These are phyloP conservation scores for Paralagenidium karlingii DNA, from an alignment of 352 stramenopile species.

Conservation along the genomic window DNA sequence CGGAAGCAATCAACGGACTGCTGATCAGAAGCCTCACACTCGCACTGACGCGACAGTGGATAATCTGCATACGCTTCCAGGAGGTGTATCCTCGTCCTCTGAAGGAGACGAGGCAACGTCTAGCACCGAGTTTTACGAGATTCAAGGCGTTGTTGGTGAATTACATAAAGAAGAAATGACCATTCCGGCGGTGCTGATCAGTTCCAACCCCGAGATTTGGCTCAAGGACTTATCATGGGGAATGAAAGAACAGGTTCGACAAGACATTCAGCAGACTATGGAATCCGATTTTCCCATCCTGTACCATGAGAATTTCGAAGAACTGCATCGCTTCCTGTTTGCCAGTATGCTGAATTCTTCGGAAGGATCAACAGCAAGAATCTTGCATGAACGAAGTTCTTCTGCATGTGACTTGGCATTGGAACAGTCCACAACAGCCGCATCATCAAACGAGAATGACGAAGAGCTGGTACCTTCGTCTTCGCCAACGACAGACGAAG, in stretches of 20 bases:
- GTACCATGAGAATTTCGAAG: constrained; percentile 34
- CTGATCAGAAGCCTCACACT: too few species aligned
- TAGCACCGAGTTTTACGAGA: constrained; percentile 15
- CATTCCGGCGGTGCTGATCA: constrained; percentile 27
- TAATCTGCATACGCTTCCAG: not conserved
- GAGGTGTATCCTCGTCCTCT: too few species aligned
- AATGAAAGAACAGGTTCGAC: constrained; percentile 21
- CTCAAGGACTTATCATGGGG: constrained; percentile 41
- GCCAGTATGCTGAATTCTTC: too few species aligned
- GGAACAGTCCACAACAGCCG: too few species aligned
- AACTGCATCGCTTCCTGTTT: too few species aligned
- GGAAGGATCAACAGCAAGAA: too few species aligned
- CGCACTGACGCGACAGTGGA: not conserved
- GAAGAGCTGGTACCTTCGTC: too few species aligned
- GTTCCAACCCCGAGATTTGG: constrained; percentile 39
- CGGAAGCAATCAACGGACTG: too few species aligned
- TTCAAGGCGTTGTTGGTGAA: constrained; percentile 21
- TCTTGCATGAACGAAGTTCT: too few species aligned
- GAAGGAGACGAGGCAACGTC: constrained; percentile 4
- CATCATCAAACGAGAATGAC: too few species aligned
- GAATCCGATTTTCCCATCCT: constrained; percentile 17
- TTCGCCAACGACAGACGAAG: too few species aligned
- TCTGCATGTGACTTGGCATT: too few species aligned
- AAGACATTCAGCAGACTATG: constrained; percentile 17
- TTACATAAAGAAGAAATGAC: constrained; percentile 8